A percentile compares a stretch with the other conserved stretches of the same genome.
phyloP scores from a whole-genome alignment of 129 eudicot species.

The Tanacetum coccineum region DNA sequence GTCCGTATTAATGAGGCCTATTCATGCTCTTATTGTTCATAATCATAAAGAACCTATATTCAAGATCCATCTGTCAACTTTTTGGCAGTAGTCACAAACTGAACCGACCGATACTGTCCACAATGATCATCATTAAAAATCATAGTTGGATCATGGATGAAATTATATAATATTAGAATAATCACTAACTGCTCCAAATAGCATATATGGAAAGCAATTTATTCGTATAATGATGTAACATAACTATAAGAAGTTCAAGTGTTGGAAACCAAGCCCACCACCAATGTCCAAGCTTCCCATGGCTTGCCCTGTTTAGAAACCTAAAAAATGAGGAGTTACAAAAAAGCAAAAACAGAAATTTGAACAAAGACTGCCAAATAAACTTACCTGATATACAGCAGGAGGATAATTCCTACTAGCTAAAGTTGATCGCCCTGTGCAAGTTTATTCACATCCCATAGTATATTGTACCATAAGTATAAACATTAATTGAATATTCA shows the following conservation, averaged over 20 bases:
- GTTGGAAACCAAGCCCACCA: slow-evolving; percentile 4
- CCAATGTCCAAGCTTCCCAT: not conserved
- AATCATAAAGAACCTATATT: too few relatives aligned
- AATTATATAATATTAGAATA: not conserved
- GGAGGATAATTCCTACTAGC: slow-evolving; percentile 35
- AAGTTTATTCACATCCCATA: slow-evolving; percentile 76
- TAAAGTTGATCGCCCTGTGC: slow-evolving; percentile 98
- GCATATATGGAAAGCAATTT: slow-evolving; percentile 11
- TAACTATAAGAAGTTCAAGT: slow-evolving; percentile 3
- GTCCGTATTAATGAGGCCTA: not conserved
- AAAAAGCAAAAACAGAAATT: not conserved
- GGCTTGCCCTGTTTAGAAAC: not conserved
- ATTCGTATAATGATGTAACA: not conserved
- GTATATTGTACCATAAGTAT: slow-evolving; percentile 61
- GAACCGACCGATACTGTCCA: not conserved
- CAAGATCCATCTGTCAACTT: not conserved
- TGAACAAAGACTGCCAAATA: not conserved
- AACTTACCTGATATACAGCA: slow-evolving; percentile 5
- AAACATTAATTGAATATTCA: not conserved
- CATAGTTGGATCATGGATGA: not conserved
- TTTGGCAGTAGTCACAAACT: not conserved
- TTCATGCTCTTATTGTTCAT: slow-evolving; percentile 1
- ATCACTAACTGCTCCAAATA: slow-evolving; percentile 5
- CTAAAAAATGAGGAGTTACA: not conserved
- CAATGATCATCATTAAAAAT: not conserved